Conservation (phyloP, 305 asterid genomes). For the Fraxinus dipetala region DNA sequence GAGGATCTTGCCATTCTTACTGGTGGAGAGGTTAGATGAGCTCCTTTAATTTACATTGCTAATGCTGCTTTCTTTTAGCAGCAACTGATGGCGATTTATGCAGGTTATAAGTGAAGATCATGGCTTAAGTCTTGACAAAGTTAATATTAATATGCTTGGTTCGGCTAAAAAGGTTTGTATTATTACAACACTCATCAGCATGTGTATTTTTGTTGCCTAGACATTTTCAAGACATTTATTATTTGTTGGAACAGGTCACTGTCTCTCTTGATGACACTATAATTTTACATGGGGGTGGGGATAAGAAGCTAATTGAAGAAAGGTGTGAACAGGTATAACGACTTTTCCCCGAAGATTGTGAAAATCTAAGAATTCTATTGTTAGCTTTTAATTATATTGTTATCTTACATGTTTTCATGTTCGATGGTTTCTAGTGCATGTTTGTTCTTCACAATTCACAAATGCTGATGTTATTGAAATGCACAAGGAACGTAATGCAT, state of each 20-base stretch:
- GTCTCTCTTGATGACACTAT: constrained; percentile 79
- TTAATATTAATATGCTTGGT: constrained; percentile 78
- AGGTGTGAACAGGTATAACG: constrained; percentile 81
- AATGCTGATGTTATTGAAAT: constrained; percentile 1
- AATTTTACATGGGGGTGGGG: constrained; percentile 81
- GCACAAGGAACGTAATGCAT: background rate
- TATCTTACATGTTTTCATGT: background rate
- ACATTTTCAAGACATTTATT: constrained; percentile 16
- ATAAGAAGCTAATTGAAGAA: constrained; percentile 85
- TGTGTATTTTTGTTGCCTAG: constrained; percentile 15
- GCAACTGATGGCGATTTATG: constrained; percentile 29
- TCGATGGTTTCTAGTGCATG: background rate
- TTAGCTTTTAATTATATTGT: background rate
- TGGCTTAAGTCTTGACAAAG: constrained; percentile 60
- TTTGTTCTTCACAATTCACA: background rate
- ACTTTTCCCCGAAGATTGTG: constrained; percentile 3
- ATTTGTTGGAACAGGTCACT: constrained; percentile 56
- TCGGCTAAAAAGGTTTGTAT: constrained; percentile 75
- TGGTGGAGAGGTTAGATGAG: constrained; percentile 74
- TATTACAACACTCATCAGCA: constrained; percentile 10
- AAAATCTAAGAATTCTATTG: background rate
- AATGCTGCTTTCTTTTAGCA: constrained; percentile 8
- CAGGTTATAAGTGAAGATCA: constrained; percentile 76
- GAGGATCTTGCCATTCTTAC: constrained; percentile 91
- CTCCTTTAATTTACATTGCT: constrained; percentile 17